Evolutionary conservation across 768 basidiomycete species (phyloP).

Genomic region (Leccinum fibrillosum): DNA sequence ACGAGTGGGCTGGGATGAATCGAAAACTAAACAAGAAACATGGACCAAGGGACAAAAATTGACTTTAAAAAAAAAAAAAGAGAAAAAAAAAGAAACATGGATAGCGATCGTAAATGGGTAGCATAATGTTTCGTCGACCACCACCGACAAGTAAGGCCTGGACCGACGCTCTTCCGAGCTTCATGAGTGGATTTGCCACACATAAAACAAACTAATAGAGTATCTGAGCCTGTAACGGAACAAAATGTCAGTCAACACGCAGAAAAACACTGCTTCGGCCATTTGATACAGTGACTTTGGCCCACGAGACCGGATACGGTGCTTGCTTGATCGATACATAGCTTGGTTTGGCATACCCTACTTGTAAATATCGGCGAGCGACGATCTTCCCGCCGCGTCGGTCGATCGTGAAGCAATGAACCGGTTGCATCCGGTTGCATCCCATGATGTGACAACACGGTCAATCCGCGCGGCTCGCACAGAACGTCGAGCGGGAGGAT

Average conservation of each 20-base stretch:
- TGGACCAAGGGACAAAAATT: not conserved
- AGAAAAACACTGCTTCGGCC: not conserved
- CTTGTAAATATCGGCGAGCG: slow-evolving; percentile 20
- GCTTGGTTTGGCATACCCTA: slow-evolving; percentile 30
- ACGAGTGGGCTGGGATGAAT: not conserved
- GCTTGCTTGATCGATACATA: slow-evolving; percentile 20
- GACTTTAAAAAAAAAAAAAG: too few species aligned
- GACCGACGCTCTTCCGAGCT: not conserved
- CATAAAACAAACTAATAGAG: not conserved
- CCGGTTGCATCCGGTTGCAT: slow-evolving; percentile 26
- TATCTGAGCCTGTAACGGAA: slow-evolving; percentile 8
- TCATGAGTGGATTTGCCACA: not conserved
- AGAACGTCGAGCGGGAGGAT: slow-evolving; percentile 29
- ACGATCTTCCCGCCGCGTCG: slow-evolving; percentile 17
- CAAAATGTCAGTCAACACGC: slow-evolving; percentile 5
- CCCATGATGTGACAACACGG: slow-evolving; percentile 12
- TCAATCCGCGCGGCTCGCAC: slow-evolving; percentile 23
- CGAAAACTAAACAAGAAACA: not conserved
- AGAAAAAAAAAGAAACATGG: not conserved
- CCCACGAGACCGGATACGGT: slow-evolving; percentile 19
- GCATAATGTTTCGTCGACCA: slow-evolving; percentile 1
- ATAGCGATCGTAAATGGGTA: not conserved
- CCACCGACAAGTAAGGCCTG: not conserved
- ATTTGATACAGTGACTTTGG: slow-evolving; percentile 21
- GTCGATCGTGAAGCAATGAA: slow-evolving; percentile 23